A percentile compares a stretch with the other conserved stretches of the same genome.
Conservation (phyloP, 805 yeast genomes). For the Myxozyma sirexii region DNA sequence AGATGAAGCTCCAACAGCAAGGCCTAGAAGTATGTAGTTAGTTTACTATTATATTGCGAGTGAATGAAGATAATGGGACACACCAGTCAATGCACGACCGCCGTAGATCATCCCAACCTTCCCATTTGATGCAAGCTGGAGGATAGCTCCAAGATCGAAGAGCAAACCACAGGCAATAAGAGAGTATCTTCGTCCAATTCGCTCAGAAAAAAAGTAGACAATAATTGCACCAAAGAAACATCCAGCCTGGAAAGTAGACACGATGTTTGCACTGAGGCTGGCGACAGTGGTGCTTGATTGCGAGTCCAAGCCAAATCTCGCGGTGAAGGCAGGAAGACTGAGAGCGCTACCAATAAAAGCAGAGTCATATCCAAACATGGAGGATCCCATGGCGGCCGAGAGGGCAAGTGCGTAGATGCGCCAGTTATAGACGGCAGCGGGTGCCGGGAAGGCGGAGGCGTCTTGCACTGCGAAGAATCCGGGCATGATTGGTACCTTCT, state of each 20-base stretch:
- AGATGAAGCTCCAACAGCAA: slow-evolving; percentile 66
- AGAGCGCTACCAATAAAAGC: slow-evolving; percentile 58
- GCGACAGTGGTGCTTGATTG: not conserved
- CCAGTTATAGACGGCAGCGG: slow-evolving; percentile 51
- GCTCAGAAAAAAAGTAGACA: slow-evolving; percentile 41
- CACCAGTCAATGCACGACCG: slow-evolving; percentile 62
- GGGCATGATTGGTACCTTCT: not conserved
- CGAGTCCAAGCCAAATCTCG: slow-evolving; percentile 48
- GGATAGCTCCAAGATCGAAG: slow-evolving; percentile 79
- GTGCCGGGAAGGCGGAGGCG: slow-evolving; percentile 37
- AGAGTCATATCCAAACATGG: slow-evolving; percentile 57
- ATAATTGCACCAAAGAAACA: slow-evolving; percentile 49
- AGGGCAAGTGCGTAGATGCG: slow-evolving; percentile 49
- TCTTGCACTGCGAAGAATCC: not conserved
- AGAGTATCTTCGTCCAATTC: not conserved
- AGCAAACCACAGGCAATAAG: slow-evolving; percentile 46
- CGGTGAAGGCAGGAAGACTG: slow-evolving; percentile 48
- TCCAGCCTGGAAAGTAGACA: slow-evolving; percentile 13
- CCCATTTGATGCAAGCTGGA: slow-evolving; percentile 76
- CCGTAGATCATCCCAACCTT: slow-evolving; percentile 76
- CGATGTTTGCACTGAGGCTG: not conserved
- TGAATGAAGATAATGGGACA: not conserved
- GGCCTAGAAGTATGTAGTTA: not conserved
- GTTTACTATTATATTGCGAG: not conserved
- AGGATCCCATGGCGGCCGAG: slow-evolving; percentile 52